Conservation (phyloP, 1,284 basidiomycete species). For the Sutorius eximius region DNA sequence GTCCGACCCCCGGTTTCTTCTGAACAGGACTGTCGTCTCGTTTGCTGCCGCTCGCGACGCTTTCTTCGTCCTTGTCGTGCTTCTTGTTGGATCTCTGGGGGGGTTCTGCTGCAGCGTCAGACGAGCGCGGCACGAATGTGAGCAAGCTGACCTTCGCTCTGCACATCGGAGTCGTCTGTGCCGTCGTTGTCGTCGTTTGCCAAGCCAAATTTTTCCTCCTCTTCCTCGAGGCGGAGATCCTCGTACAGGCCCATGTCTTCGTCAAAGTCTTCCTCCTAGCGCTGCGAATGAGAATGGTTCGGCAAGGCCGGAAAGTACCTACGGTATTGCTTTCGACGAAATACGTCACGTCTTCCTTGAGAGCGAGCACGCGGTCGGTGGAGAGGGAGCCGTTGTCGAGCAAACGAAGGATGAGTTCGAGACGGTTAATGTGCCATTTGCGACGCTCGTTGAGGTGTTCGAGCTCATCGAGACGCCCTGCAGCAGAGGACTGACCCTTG, state of each 20-base stretch:
- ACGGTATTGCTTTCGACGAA: constrained; percentile 97
- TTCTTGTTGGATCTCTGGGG: constrained; percentile 71
- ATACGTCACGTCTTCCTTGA: constrained; percentile 96
- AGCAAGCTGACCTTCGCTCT: constrained; percentile 62
- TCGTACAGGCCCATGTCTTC: constrained; percentile 99
- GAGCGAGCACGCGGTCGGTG: constrained; percentile 75
- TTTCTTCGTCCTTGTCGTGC: constrained; percentile 79
- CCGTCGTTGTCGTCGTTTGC: constrained; percentile 73
- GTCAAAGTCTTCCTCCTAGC: constrained; percentile 94
- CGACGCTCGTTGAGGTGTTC: constrained; percentile 92
- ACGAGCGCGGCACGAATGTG: neutral
- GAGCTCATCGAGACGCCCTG: constrained; percentile 78
- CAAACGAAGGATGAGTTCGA: constrained; percentile 92
- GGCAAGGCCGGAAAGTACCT: constrained; percentile 38
- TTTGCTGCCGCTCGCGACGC: constrained; percentile 61
- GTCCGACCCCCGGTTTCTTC: constrained; percentile 65
- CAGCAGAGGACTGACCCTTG: constrained; percentile 59
- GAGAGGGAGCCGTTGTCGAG: constrained; percentile 92
- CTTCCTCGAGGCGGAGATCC: constrained; percentile 96
- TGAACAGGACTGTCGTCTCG: constrained; percentile 74
- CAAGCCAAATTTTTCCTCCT: constrained; percentile 89
- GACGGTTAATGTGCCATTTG: constrained; percentile 91
- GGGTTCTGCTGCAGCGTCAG: constrained; percentile 44
- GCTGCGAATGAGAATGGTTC: constrained; percentile 21
- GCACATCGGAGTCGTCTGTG: constrained; percentile 67